Evolutionary conservation across 179 eudicot genomes (phyloP).

Genomic region (Silene vulgaris): DNA sequence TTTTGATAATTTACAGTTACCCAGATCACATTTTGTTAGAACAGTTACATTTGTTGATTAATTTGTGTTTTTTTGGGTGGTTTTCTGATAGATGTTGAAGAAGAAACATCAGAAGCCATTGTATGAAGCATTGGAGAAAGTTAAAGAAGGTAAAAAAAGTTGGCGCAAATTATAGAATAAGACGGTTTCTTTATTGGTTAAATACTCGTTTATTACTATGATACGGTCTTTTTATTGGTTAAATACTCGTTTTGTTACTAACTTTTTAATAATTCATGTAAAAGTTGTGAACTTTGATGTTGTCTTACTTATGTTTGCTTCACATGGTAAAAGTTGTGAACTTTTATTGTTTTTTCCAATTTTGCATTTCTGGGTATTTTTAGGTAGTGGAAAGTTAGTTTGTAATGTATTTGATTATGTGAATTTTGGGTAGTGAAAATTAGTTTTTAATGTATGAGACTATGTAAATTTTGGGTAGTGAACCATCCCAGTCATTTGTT

Average conservation of each 20-base stretch:
- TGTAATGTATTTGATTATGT: too few species aligned
- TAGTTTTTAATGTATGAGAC: too few species aligned
- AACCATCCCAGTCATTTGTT: too few species aligned
- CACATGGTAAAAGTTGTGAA: too few species aligned
- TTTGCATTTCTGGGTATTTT: background rate
- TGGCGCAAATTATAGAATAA: too few species aligned
- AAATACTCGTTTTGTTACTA: too few species aligned
- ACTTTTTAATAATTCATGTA: background rate
- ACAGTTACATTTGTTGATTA: background rate
- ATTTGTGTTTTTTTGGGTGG: background rate
- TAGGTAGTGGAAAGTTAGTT: too few species aligned
- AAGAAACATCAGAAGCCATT: conserved; percentile 59
- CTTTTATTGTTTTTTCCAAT: background rate
- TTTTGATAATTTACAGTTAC: background rate
- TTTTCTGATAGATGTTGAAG: conserved; percentile 51
- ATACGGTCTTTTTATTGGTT: background rate
- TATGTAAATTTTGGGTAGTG: too few species aligned
- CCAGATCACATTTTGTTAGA: background rate
- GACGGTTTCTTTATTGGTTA: too few species aligned
- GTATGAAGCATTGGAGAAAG: conserved; percentile 64
- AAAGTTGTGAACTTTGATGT: conserved; percentile 1
- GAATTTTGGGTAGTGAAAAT: too few species aligned
- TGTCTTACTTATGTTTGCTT: too few species aligned
- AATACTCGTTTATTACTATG: too few species aligned
- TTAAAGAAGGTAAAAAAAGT: conserved; percentile 57